Conservation (phyloP, 2,329 filamentous ascomycete genomes). For the Claviceps sp. region DNA sequence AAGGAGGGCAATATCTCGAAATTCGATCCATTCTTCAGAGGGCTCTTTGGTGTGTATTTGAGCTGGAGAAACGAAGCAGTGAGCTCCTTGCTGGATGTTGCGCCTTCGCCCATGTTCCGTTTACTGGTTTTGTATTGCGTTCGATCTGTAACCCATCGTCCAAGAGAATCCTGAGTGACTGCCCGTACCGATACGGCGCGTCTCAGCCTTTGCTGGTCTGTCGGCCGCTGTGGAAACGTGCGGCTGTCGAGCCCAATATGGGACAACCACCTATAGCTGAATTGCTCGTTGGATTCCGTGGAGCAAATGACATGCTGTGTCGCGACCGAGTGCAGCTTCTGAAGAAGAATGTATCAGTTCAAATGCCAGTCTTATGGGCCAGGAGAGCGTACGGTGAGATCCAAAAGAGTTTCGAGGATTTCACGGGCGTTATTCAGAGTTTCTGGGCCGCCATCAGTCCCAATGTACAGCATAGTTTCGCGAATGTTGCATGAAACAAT, state of each 20-base stretch:
- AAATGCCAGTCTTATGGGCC: too few relatives aligned
- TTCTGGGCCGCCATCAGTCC: constrained; percentile 5
- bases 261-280: constrained; percentile 15
- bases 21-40: neutral
- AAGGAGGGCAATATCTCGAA: neutral
- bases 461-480: constrained; percentile 17
- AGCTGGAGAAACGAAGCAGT: neutral
- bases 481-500: constrained; percentile 15
- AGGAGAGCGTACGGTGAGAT: constrained; percentile 4
- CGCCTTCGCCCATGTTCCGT: neutral
- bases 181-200: constrained; percentile 7
- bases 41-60: neutral
- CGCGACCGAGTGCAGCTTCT: constrained; percentile 7
- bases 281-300: constrained; percentile 3
- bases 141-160: constrained; percentile 2
- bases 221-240: constrained; percentile 11
- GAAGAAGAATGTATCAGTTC: neutral
- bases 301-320: constrained; percentile 14
- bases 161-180: constrained; percentile 1
- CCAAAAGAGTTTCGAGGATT: constrained; percentile 10
- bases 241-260: constrained; percentile 13
- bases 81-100: neutral
- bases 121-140: constrained; percentile 4
- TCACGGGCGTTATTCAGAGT: constrained; percentile 6
- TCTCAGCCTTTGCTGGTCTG: constrained; percentile 1